Evolutionary conservation across 2,329 filamentous ascomycete genomes (phyloP).

Genomic region (Scedosporium apiospermum): DNA sequence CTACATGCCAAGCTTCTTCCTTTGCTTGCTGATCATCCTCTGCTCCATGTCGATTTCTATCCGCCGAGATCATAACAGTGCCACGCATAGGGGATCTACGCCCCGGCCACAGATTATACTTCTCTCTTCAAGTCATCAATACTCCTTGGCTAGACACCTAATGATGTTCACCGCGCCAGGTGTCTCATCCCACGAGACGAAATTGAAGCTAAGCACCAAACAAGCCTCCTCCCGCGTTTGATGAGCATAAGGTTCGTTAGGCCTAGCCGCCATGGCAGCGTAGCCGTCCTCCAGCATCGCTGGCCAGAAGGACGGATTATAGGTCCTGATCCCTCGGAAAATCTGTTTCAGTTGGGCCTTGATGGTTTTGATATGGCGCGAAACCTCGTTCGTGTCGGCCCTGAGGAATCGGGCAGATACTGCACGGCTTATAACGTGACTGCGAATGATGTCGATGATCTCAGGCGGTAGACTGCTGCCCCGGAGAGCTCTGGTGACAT

Average conservation of each 20-base stretch:
- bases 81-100: too few species aligned
- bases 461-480: conserved; percentile 11
- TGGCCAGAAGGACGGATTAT: conserved; percentile 14
- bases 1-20: too few species aligned
- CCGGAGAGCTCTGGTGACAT: conserved; percentile 5
- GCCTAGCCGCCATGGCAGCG: not conserved
- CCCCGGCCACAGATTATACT: too few species aligned
- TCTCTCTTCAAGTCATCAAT: not conserved
- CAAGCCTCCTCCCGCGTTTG: conserved; percentile 11
- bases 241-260: conserved; percentile 6
- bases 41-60: too few species aligned
- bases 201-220: conserved; percentile 8
- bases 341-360: conserved; percentile 11
- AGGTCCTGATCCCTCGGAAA: conserved; percentile 8
- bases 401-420: conserved; percentile 6
- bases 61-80: too few species aligned
- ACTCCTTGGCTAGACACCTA: not conserved
- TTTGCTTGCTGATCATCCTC: too few species aligned
- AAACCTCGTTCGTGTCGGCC: not conserved
- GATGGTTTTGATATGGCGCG: conserved; percentile 6
- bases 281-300: conserved; percentile 9
- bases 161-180: conserved; percentile 7
- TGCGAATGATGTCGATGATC: conserved; percentile 13
- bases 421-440: conserved; percentile 10
- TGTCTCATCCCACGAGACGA: conserved; percentile 14